A percentile compares a stretch with the other conserved stretches of the same genome.
These are phyloP conservation scores for Uronychia setigera DNA, from an alignment of 73 alveolate genomes.

Conservation along the genomic window DNA sequence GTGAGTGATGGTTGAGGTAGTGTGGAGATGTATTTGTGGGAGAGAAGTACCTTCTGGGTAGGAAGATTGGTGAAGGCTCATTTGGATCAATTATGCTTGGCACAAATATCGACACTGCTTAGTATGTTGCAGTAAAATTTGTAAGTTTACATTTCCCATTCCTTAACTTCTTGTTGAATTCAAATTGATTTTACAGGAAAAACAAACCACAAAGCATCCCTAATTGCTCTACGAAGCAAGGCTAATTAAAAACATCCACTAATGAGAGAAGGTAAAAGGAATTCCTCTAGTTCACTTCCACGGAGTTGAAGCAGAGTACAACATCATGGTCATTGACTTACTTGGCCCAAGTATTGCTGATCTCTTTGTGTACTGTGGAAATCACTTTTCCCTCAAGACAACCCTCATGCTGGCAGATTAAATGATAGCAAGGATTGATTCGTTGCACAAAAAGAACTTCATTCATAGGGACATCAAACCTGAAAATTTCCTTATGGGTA, in stretches of 20 bases:
- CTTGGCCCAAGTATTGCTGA: slow-evolving; percentile 78
- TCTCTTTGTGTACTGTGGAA: slow-evolving; percentile 63
- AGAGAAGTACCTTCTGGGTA: slow-evolving; percentile 43
- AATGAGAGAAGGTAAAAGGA: slow-evolving; percentile 53
- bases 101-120: slow-evolving; percentile 27
- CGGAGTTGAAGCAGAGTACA: slow-evolving; percentile 75
- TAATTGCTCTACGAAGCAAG: slow-evolving; percentile 38
- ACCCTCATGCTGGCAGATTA: slow-evolving; percentile 80
- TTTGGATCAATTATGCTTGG: slow-evolving; percentile 56
- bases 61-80: slow-evolving; percentile 65
- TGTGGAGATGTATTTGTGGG: slow-evolving; percentile 52
- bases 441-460: slow-evolving; percentile 72
- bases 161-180: no score
- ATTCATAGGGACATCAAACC: slow-evolving; percentile 95
- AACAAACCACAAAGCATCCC: slow-evolving; percentile 44
- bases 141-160: no score
- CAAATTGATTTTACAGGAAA: slow-evolving; percentile 25
- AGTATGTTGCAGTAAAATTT: slow-evolving; percentile 40
- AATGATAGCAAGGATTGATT: slow-evolving; percentile 86
- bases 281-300: slow-evolving; percentile 75
- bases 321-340: slow-evolving; percentile 68
- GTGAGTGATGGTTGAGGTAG: no score
- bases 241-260: slow-evolving; percentile 27
- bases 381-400: slow-evolving; percentile 68
- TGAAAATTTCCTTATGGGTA: slow-evolving; percentile 89